Evolutionary conservation across 768 basidiomycete species (phyloP), one percentile per base, ranked within the genome.

Genomic region (Boletellus ananiceps): DNA sequence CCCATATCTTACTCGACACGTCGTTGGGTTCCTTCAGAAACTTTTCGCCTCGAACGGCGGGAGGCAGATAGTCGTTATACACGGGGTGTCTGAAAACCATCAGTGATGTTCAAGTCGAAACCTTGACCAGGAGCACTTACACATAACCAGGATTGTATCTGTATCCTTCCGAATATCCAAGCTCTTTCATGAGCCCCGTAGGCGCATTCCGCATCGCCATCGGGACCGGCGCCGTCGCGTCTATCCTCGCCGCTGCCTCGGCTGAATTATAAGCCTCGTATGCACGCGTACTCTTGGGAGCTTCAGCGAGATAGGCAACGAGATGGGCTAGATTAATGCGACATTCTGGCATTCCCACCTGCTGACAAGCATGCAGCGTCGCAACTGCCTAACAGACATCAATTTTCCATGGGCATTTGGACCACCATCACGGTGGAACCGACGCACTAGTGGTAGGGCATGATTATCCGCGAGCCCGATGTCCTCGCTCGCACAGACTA

Each of bases 401-500:
- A 36, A 49, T 25, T 16, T 19, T n/a, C 23, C 7, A 43, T 39
- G 5, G 47, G 13, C 31, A 2, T 33, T 62, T 40, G 63, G 58
- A 8, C 29, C 60, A 37, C 14, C 12, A 40, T 2, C 13, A 11
- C 4, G 12, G 21, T 15, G 23, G 27, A 19, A 49, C 45, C 40
- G 33, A 44, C 79, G 49, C 50, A 84, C 88, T 54, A 91, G 68
- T 8, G 87, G 85, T 9, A 93, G 72, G 0, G 86, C 88, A n/a
- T 82, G 76, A 35, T 74, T 75, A 65, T 93, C 86, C 23, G 88
- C 89, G 7, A 90, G 69, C 0, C 91, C 90, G 35, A 93, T 79
- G 61, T 93, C 91, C 65, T 93, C 91, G 54, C 86, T 88, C 2
- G 91, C 89, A 56, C 86, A 82, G 7, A 90, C 86, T 4, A 86